phyloP scores from a whole-genome alignment of 1,284 basidiomycete genomes.

The Ustilago sp. region DNA sequence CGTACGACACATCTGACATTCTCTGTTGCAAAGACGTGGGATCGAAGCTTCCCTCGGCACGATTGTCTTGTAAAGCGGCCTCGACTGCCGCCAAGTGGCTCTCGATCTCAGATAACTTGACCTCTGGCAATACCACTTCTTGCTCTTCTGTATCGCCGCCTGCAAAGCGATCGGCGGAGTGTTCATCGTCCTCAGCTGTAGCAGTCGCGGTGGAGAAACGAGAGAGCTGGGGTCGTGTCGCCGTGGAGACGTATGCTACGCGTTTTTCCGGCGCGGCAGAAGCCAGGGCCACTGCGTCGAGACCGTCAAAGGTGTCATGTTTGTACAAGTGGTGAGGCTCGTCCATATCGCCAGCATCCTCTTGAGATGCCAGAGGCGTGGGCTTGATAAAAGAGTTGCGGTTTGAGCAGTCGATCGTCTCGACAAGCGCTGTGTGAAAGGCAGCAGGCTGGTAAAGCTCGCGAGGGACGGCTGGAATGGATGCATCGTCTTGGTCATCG shows the following conservation, averaged over 20 bases:
- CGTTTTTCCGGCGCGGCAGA: background rate
- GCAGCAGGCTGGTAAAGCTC: conserved; percentile 20
- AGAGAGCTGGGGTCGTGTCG: conserved; percentile 33
- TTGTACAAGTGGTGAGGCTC: conserved; percentile 10
- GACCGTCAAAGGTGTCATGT: conserved; percentile 45
- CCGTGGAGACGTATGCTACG: background rate
- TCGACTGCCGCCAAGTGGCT: conserved; percentile 47
- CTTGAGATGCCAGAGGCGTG: background rate
- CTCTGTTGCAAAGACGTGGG: conserved; percentile 42
- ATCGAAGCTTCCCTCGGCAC: conserved; percentile 46
- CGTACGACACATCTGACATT: conserved; percentile 39
- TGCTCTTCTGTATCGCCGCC: conserved; percentile 30
- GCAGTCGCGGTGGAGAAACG: conserved; percentile 25
- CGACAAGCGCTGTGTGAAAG: conserved; percentile 38
- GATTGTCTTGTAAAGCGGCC: conserved; percentile 46
- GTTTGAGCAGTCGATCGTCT: conserved; percentile 25
- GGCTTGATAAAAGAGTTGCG: conserved; percentile 17
- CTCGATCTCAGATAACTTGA: conserved; percentile 50
- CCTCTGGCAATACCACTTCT: conserved; percentile 37
- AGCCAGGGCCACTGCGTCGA: conserved; percentile 20
- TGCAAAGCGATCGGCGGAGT: background rate
- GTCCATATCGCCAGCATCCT: background rate
- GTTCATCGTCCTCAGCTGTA: conserved; percentile 14
- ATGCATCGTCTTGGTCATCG: conserved; percentile 31
- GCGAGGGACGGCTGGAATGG: conserved; percentile 25